Percentiles rank a stretch among this genome's conserved stretches.
Evolutionary conservation across 352 stramenopile species (phyloP).

Genomic region (Pythium oligandrum): DNA sequence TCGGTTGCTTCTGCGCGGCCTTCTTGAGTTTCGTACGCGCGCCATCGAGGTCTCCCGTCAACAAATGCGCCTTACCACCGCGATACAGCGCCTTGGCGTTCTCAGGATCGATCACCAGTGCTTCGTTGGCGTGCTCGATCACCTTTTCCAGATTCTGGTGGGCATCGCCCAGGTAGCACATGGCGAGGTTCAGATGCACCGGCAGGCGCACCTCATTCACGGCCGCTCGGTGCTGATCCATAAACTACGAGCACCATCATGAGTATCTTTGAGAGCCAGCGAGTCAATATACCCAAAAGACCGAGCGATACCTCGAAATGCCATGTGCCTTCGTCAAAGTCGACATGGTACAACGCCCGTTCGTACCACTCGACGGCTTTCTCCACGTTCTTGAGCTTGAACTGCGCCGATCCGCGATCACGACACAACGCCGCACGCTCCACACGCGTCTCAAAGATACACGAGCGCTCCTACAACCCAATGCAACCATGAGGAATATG

Average conservation of each 20-base stretch:
- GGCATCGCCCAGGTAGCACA: slow-evolving; percentile 50
- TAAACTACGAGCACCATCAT: slow-evolving; percentile 30
- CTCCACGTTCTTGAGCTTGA: slow-evolving; percentile 43
- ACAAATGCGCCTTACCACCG: slow-evolving; percentile 51
- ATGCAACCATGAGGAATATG: no score
- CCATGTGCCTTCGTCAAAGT: slow-evolving; percentile 85
- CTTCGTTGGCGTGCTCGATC: slow-evolving; percentile 58
- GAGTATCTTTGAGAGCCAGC: not conserved
- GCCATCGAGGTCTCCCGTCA: slow-evolving; percentile 47
- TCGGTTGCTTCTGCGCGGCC: slow-evolving; percentile 51
- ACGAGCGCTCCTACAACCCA: slow-evolving; percentile 59
- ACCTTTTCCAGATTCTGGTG: slow-evolving; percentile 40
- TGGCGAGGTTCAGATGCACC: slow-evolving; percentile 79
- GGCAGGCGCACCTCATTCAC: slow-evolving; percentile 70
- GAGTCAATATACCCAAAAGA: not conserved
- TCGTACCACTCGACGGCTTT: slow-evolving; percentile 67
- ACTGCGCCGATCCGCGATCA: slow-evolving; percentile 52
- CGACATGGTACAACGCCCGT: slow-evolving; percentile 70
- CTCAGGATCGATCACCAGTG: slow-evolving; percentile 63
- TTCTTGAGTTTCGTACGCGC: slow-evolving; percentile 63
- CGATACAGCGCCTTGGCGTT: slow-evolving; percentile 87
- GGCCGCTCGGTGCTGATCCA: slow-evolving; percentile 60
- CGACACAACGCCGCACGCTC: slow-evolving; percentile 60
- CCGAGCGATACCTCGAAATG: slow-evolving; percentile 57
- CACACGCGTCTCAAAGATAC: slow-evolving; percentile 80